phyloP scores from a whole-genome alignment of 2,329 filamentous ascomycete genomes.

The Neocatenulostroma microsporum region DNA sequence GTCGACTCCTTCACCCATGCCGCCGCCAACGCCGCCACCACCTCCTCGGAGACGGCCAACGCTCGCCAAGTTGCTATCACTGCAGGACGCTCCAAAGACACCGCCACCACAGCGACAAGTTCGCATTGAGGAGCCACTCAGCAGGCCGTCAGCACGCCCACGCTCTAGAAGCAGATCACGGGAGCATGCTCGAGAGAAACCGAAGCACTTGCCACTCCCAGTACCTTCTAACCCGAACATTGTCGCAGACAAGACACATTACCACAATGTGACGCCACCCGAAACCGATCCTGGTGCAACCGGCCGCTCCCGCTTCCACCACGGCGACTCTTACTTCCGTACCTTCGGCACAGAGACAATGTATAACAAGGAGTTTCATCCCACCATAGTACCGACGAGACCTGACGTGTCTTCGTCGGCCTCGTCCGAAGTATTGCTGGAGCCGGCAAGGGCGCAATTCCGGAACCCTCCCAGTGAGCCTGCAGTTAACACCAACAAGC shows the following conservation, averaged over 20 bases:
- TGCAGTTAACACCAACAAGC: too few relatives aligned
- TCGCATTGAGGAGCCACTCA: too few relatives aligned
- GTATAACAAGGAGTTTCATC: slow-evolving; percentile 14
- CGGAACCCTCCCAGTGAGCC: slow-evolving; percentile 2
- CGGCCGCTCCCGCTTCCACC: slow-evolving; percentile 6
- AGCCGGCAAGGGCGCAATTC: too few relatives aligned
- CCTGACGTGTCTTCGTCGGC: neutral
- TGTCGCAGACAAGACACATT: slow-evolving; percentile 11
- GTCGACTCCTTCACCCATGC: neutral
- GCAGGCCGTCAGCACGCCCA: too few relatives aligned
- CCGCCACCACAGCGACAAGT: too few relatives aligned
- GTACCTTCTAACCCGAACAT: too few relatives aligned
- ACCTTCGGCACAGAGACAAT: slow-evolving; percentile 14
- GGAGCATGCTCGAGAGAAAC: too few relatives aligned
- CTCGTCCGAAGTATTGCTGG: too few relatives aligned
- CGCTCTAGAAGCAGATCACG: too few relatives aligned
- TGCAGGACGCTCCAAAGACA: too few relatives aligned
- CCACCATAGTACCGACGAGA: slow-evolving; percentile 3
- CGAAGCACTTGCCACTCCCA: slow-evolving; percentile 2
- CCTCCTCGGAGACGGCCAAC: slow-evolving; percentile 4
- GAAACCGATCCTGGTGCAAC: slow-evolving; percentile 13
- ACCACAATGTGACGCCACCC: slow-evolving; percentile 19
- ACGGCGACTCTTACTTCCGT: slow-evolving; percentile 19
- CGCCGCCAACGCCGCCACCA: neutral
- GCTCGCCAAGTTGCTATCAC: too few relatives aligned